Evolutionary conservation across 2,329 filamentous ascomycete genomes (phyloP), one percentile per base, ranked within the genome.

Genomic region (Monilinia fructigena): DNA sequence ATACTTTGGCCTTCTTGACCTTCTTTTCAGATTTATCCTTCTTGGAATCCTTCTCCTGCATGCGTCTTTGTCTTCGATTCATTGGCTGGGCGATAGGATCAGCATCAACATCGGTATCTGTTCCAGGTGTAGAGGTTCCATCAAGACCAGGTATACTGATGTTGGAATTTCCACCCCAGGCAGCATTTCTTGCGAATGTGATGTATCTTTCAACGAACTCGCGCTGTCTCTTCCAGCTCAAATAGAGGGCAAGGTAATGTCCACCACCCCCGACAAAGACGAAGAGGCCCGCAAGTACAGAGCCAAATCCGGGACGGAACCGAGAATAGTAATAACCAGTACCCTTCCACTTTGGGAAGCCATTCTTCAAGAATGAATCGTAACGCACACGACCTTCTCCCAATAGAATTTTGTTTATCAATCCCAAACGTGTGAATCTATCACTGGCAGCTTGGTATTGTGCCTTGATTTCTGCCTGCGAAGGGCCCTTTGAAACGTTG

Each of bases 261-360:
- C 91, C 89, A 40, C 82, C 91, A 70, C 95, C 95, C 66, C 93
- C 94, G 62, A 90, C 86, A 63, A 92, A 86, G 69, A 97, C 77
- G 78, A 98, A 92, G 52, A 96, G 80, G 58, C 94, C 93, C 35
- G 89, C 68, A 62, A 98, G 79, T 55, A 97, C 95, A 18, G 91
- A 91, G 67, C 92, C 92, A 55, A 98, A 82, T 11, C 95, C 95
- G 1, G 95, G 95, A 26, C 95, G 87, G 84, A 94, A 97, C 67
- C 95, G 89, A 74, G 88, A 88, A 82, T 99, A 99, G 84, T 98
- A 99, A 85, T 99, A 99, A 69, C 95, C 94, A 55, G 94, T 97
- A 67, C 95, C 95, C 81, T 94, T 93, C 95, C 95, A 99, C 66
- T 86, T 87, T 42, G 95, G 95, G 81, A 99, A 99, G 69, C 95